Evolutionary conservation across 352 stramenopile genomes (phyloP).

Genomic region (Phytophthora palmivora): DNA sequence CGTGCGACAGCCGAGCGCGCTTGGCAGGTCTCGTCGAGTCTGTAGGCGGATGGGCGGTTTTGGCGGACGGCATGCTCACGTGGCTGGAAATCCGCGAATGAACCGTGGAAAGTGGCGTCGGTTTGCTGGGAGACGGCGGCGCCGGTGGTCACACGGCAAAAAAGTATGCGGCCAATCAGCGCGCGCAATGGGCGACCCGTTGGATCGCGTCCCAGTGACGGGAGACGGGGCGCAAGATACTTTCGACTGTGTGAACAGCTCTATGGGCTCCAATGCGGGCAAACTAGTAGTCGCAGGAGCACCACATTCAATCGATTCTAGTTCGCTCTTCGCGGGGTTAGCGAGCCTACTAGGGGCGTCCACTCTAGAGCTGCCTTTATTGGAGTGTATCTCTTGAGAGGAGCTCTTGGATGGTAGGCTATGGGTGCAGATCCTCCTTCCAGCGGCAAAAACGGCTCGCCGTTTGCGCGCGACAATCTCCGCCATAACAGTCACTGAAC

Average conservation of each 20-base stretch:
- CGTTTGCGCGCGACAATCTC: too few relatives aligned
- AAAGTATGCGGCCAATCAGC: constrained; percentile 34
- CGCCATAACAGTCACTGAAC: too few relatives aligned
- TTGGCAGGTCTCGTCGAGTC: constrained; percentile 20
- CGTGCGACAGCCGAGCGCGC: constrained; percentile 17
- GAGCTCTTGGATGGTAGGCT: not conserved
- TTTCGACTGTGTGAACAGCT: constrained; percentile 29
- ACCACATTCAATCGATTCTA: constrained; percentile 7
- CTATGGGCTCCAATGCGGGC: constrained; percentile 9
- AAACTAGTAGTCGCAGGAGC: constrained; percentile 4
- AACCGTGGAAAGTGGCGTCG: constrained; percentile 25
- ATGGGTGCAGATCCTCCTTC: too few relatives aligned
- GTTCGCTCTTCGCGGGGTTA: not conserved
- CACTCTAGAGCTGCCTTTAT: too few relatives aligned
- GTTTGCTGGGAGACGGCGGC: constrained; percentile 11
- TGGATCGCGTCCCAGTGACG: constrained; percentile 34
- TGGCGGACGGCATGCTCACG: constrained; percentile 27
- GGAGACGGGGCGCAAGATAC: constrained; percentile 41
- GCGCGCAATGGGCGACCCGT: constrained; percentile 11
- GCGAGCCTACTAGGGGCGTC: too few relatives aligned
- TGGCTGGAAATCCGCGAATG: constrained; percentile 42
- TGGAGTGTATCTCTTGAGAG: too few relatives aligned
- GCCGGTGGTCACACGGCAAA: constrained; percentile 20
- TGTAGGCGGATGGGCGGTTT: constrained; percentile 29
- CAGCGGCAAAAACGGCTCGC: too few relatives aligned